phyloP scores from a whole-genome alignment of 768 basidiomycete genomes.

The Cubamyces sp. region DNA sequence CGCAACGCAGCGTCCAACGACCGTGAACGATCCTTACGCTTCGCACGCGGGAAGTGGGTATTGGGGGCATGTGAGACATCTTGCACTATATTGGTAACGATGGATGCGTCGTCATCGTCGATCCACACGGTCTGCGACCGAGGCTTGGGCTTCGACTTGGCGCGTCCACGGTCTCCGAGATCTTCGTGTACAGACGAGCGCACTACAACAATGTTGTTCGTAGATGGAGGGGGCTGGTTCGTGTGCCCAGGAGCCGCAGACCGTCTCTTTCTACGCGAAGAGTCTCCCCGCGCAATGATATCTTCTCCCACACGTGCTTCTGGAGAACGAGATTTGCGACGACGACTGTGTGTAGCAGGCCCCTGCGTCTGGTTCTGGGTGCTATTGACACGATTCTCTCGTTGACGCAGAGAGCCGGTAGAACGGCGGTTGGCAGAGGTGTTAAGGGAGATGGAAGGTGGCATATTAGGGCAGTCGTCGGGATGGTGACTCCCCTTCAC shows the following conservation, averaged over 20 bases:
- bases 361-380: background rate
- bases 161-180: constrained; percentile 19
- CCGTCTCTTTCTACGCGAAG: constrained; percentile 39
- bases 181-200: constrained; percentile 15
- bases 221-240: background rate
- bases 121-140: constrained; percentile 10
- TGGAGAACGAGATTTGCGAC: constrained; percentile 42
- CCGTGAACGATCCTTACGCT: constrained; percentile 41
- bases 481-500: background rate
- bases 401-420: constrained; percentile 20
- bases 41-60: constrained; percentile 16
- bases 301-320: constrained; percentile 33
- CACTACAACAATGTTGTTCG: background rate
- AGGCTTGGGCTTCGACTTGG: constrained; percentile 18
- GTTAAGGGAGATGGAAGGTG: constrained; percentile 9
- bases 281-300: constrained; percentile 28
- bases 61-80: constrained; percentile 12
- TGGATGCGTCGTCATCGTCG: constrained; percentile 16
- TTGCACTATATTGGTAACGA: constrained; percentile 29
- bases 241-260: constrained; percentile 8
- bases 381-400: constrained; percentile 28
- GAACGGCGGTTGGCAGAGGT: constrained; percentile 17
- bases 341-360: constrained; percentile 21
- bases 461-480: constrained; percentile 5
- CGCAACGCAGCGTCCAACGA: constrained; percentile 38